These are phyloP conservation scores for Syzygium oleosum DNA, from an alignment of 345 rosid species.

Conservation along the genomic window DNA sequence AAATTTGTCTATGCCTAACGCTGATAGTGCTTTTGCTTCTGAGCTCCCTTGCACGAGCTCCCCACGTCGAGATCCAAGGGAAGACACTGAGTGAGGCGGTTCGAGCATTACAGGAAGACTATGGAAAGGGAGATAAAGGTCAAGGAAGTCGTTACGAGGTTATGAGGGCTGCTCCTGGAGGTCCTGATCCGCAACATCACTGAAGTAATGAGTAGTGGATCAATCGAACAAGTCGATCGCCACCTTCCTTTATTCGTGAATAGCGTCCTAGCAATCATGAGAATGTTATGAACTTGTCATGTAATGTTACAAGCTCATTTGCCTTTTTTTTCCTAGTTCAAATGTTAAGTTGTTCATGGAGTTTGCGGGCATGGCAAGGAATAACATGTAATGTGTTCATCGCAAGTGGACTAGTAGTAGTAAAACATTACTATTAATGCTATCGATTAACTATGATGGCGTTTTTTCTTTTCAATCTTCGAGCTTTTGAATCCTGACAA, in stretches of 20 bases:
- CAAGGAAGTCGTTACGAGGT: neutral
- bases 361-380: too few relatives aligned
- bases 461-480: neutral
- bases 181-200: constrained; percentile 1
- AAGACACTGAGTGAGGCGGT: neutral
- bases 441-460: neutral
- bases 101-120: neutral
- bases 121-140: neutral
- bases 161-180: constrained; percentile 2
- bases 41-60: neutral
- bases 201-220: neutral
- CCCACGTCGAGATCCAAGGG: neutral
- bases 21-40: neutral
- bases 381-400: too few relatives aligned
- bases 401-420: neutral
- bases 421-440: neutral
- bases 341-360: neutral
- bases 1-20: neutral
- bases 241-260: neutral
- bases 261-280: neutral
- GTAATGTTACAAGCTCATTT: too few relatives aligned
- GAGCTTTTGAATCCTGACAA: neutral
- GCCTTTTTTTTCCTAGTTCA: too few relatives aligned
- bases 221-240: neutral
- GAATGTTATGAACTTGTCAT: neutral